These are phyloP conservation scores for Alternaria panax DNA, from an alignment of 2,329 filamentous ascomycete species.

Conservation along the genomic window DNA sequence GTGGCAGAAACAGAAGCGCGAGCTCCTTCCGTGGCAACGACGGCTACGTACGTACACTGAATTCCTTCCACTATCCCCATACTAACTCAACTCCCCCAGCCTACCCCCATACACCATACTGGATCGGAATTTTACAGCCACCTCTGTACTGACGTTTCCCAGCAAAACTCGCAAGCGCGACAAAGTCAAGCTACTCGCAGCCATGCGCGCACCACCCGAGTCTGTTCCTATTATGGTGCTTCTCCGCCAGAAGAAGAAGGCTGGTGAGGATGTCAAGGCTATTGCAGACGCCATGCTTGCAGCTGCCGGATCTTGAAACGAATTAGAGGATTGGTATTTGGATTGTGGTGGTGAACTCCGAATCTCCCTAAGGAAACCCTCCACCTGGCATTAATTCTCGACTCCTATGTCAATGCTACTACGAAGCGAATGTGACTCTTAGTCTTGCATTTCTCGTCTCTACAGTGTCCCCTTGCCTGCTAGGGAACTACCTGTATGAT, in stretches of 20 bases:
- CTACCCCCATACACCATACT: background rate
- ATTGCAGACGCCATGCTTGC: constrained; percentile 19
- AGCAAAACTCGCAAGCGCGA: constrained; percentile 13
- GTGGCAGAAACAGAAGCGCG: background rate
- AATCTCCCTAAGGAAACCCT: background rate
- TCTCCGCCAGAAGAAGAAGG: constrained; percentile 33
- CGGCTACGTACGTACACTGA: constrained; percentile 5
- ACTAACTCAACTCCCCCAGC: background rate
- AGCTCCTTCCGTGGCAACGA: constrained; percentile 9
- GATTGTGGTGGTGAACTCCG: constrained; percentile 11
- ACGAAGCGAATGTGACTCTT: background rate
- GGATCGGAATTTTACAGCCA: background rate
- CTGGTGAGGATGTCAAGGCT: constrained; percentile 32
- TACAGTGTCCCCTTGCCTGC: background rate
- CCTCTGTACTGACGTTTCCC: background rate
- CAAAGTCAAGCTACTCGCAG: constrained; percentile 12
- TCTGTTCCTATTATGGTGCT: constrained; percentile 21
- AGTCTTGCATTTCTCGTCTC: background rate
- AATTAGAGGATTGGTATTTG: constrained; percentile 5
- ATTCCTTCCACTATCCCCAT: background rate
- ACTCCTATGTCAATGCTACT: background rate
- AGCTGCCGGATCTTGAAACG: constrained; percentile 14
- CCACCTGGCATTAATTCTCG: background rate
- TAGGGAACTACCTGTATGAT: background rate
- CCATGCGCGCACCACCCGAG: constrained; percentile 17